Base-by-base conservation (phyloP, 345 rosid genomes). In the Brassica nigra region DNA sequence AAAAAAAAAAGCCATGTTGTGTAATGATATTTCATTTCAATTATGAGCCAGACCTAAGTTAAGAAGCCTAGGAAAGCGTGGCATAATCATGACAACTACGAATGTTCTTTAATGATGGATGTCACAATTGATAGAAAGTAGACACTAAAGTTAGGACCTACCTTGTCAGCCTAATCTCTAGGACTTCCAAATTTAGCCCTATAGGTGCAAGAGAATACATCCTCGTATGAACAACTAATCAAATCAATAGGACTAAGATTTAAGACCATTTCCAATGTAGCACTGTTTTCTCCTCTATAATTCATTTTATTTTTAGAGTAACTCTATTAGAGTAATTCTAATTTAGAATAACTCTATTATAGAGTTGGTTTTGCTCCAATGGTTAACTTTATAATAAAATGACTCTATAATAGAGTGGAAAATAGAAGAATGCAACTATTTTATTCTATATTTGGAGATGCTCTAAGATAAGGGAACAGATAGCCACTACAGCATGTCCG, bases 11-110 rank as follows among this genome's bases (percentile, higher is more conserved):
- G 0, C 29, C 18, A 73, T 59, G 74, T 66, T 54, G 58, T 68
- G 64, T 62, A 34, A 27, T 62, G 49, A 68, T 67, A 58, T 64
- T 23, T 71, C 62, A 66, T 58, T 30, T 69, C 28, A 73, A 44
- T 79, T 33, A 78, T 78, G 73, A 58, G 39, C 20, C 73, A 10
- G 34, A 27, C 18, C 54, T 6, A 15, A 44, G 54, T 20, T 14
- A 44, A 66, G 30, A 78, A 37, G 82, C 78, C 62, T 33, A 30
- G 57, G 57, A 78, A 72, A 67, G 70, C 36, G 47, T 79, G 74
- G 74, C 36, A 6, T 36, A 28, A 62, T 44, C 18, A 68, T 29
- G 30, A 73, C 69, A 31, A 66, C 44, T n/a, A 73, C 8, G 30
- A 49, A 15, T 47, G 28, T 34, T 47, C 29, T 68, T 59, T 31